Evolutionary conservation across 2,329 filamentous ascomycete genomes (phyloP).

Genomic region (Verruconis gallopava): DNA sequence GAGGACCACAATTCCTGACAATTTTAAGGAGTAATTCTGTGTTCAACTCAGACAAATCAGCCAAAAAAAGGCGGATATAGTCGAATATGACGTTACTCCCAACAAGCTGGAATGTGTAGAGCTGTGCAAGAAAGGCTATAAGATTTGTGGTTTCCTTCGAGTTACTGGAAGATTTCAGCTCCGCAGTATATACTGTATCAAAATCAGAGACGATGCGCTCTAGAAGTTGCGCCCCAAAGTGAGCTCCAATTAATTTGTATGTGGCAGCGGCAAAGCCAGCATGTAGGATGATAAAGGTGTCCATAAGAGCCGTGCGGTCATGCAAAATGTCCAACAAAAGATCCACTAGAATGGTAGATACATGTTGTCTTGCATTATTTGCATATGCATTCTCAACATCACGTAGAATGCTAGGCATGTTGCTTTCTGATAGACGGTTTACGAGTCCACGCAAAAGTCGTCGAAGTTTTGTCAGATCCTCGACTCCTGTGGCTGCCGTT

Average conservation of each 20-base stretch:
- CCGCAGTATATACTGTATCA: conserved; percentile 45
- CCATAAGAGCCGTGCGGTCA: conserved; percentile 64
- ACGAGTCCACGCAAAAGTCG: conserved; percentile 78
- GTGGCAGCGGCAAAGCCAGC: conserved; percentile 81
- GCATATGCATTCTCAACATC: conserved; percentile 77
- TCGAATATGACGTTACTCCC: conserved; percentile 78
- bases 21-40: conserved; percentile 14
- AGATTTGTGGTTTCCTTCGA: conserved; percentile 61
- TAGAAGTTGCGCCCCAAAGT: conserved; percentile 78
- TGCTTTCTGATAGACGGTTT: conserved; percentile 87
- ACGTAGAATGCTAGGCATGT: conserved; percentile 68
- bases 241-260: conserved; percentile 76
- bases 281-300: conserved; percentile 82
- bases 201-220: conserved; percentile 68
- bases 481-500: conserved; percentile 47
- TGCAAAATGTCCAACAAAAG: conserved; percentile 67
- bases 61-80: conserved; percentile 68
- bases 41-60: conserved; percentile 25
- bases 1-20: conserved; percentile 67
- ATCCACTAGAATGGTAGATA: conserved; percentile 68
- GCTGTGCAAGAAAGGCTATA: conserved; percentile 66
- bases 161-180: conserved; percentile 22
- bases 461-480: conserved; percentile 55
- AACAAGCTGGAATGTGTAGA: conserved; percentile 87
- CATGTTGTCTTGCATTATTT: conserved; percentile 72